Percentiles rank a stretch among this genome's conserved stretches.
phyloP scores from a whole-genome alignment of 1,284 basidiomycete genomes.

The Tylopilus sp. region DNA sequence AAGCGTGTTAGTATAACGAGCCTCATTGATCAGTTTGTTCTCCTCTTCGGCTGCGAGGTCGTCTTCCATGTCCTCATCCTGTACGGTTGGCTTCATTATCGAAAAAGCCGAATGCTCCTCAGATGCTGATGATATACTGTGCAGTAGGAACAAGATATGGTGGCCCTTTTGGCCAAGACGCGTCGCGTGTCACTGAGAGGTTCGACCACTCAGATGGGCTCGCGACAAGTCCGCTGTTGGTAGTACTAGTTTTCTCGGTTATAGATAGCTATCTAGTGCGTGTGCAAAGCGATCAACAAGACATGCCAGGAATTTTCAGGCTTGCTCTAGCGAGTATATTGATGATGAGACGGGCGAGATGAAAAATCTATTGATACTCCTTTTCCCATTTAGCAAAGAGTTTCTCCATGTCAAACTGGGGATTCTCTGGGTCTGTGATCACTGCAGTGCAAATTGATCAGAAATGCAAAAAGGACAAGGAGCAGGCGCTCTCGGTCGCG shows the following conservation, averaged over 20 bases:
- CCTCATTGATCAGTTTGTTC: constrained; percentile 91
- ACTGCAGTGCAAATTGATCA: constrained; percentile 46
- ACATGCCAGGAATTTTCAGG: constrained; percentile 7
- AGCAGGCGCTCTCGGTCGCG: background rate
- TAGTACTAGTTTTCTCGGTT: too few species aligned
- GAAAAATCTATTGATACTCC: constrained; percentile 43
- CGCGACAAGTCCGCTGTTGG: background rate
- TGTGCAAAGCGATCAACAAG: constrained; percentile 1
- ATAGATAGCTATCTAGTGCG: constrained; percentile 18
- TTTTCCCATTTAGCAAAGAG: constrained; percentile 74
- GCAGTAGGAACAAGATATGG: background rate
- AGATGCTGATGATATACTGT: background rate
- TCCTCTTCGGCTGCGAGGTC: constrained; percentile 78
- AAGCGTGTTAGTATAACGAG: constrained; percentile 35
- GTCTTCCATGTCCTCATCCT: constrained; percentile 70
- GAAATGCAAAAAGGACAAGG: background rate
- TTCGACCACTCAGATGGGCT: background rate
- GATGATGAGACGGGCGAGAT: constrained; percentile 12
- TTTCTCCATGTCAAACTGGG: constrained; percentile 95
- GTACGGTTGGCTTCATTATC: constrained; percentile 57
- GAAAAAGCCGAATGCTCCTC: too few species aligned
- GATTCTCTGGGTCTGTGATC: constrained; percentile 89
- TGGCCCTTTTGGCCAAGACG: constrained; percentile 20
- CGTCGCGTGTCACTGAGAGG: too few species aligned
- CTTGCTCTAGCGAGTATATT: constrained; percentile 31